Evolutionary conservation across 1,284 basidiomycete genomes (phyloP), one percentile per base, ranked within the genome.

Genomic region (Ustilago hordei): DNA sequence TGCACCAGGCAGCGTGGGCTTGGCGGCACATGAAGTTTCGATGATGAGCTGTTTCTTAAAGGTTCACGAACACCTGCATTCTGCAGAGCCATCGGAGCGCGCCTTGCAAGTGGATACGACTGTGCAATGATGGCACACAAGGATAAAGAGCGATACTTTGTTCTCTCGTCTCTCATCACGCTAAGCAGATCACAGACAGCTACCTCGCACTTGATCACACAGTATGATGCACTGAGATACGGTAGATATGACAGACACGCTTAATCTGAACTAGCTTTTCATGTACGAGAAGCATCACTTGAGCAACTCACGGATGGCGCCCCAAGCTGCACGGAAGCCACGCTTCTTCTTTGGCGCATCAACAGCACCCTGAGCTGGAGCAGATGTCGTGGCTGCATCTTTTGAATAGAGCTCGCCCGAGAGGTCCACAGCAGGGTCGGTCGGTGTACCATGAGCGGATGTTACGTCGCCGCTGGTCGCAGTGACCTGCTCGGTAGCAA

Each of bases 241-340:
- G 39, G 15, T 17, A n/a, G 39, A 12, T 41, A 12, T 41, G 39
- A n/a, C 17, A 15, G 15, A 13, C 17, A 41, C 5, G 39, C 39
- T 12, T 12, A 41, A 19, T 13, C 8, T 38, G 36, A 38, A 13
- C 36, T 38, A 38, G 36, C 36, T 9, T 9, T 38, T 9, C 36
- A 7, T 8, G 9, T 45, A 45, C 23, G 23, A 28, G n/a, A 19
- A 15, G 41, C 17, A 17, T 47, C 36, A 69, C 41, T 55, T 69
- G 50, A 69, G 61, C 31, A 69, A 53, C 57, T 69, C 61, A 28
- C 67, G 67, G 19, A 69, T 60, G 43, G 61, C 67, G 15, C 56
- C 60, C 67, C 67, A 69, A 41, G 67, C 67, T 17, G 67, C 67
- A 36, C 67, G 67, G 57, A 69, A 69, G 7, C 57, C 61, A 17